Conservation (phyloP, 108 stramenopile genomes). For the Nitzschia palea region DNA sequence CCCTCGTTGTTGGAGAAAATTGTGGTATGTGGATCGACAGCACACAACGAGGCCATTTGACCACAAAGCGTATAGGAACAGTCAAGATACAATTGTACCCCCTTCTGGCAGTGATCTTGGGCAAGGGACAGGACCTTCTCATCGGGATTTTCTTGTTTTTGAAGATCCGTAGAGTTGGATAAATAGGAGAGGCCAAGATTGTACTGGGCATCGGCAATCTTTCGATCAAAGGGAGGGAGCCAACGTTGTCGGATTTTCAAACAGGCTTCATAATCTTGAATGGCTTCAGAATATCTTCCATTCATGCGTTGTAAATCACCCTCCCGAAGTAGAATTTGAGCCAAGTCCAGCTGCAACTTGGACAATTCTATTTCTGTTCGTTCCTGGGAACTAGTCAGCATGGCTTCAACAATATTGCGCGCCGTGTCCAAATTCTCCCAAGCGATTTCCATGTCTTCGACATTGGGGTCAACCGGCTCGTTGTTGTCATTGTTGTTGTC, state of each 20-base stretch:
- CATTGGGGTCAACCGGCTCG: conserved; percentile 24
- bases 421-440: conserved; percentile 87
- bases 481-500: conserved; percentile 1
- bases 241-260: conserved; percentile 33
- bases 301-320: conserved; percentile 79
- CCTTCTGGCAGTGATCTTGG: conserved; percentile 40
- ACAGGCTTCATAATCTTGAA: conserved; percentile 63
- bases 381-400: conserved; percentile 8
- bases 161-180: conserved; percentile 24
- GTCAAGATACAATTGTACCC: conserved; percentile 55
- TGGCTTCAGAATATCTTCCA: conserved; percentile 49
- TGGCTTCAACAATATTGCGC: conserved; percentile 52
- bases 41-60: conserved; percentile 58
- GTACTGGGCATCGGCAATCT: conserved; percentile 75
- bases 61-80: conserved; percentile 65
- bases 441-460: conserved; percentile 80
- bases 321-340: conserved; percentile 71
- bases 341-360: conserved; percentile 55
- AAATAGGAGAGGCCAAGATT: conserved; percentile 60
- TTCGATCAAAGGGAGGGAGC: conserved; percentile 53
- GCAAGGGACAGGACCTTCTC: conserved; percentile 6
- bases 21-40: conserved; percentile 47
- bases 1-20: conserved; percentile 19
- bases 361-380: neutral
- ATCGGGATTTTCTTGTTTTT: conserved; percentile 28